Evolutionary conservation across 2,329 filamentous ascomycete species (phyloP), one percentile per base, ranked within the genome.

Genomic region (Phoma sp.): DNA sequence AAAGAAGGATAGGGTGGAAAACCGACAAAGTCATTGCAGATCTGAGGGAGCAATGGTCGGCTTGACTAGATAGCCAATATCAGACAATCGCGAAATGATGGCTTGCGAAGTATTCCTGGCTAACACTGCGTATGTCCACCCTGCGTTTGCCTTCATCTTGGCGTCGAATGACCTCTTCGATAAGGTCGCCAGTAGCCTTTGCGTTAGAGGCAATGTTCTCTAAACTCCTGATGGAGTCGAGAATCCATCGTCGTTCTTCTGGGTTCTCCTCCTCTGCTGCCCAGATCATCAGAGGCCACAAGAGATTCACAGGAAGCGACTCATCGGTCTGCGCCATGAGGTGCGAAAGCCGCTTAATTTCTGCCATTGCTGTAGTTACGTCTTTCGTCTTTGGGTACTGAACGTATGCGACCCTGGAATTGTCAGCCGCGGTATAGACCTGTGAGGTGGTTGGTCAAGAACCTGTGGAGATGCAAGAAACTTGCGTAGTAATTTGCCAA

Each of bases 201-300:
- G 76, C 76, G 55, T 78, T 78, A 3, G 69, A 76, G 4, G 74
- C 73, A 47, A 73, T 71, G 30, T 68, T 69, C 38, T 76, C 70
- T 25, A 78, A 62, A 10, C 69, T 66, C 7, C 74, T 69, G 14
- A 85, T 83, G 52, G 80, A 77, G 5, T 75, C 67, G 27, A 77
- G 73, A 48, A 86, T 83, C 82, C 82, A 84, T 5, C 60, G 66
- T 41, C 81, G 72, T 60, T 83, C 80, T 4, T 75, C 72, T 0
- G 66, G 36, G 41, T 80, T 78, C n/a, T 82, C 78, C 57, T 83
- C 82, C 62, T 86, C 83, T 7, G 77, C 79, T 0, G 82, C 82
- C 57, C 81, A 75, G 78, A 86, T 83, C 36, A 85, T 69, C 7
- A 84, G 67, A 1, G 82, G 82, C 83, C 82, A 85, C 4, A 85